Conservation (phyloP, 495 filamentous ascomycete genomes). For the Neohortaea acidophila region DNA sequence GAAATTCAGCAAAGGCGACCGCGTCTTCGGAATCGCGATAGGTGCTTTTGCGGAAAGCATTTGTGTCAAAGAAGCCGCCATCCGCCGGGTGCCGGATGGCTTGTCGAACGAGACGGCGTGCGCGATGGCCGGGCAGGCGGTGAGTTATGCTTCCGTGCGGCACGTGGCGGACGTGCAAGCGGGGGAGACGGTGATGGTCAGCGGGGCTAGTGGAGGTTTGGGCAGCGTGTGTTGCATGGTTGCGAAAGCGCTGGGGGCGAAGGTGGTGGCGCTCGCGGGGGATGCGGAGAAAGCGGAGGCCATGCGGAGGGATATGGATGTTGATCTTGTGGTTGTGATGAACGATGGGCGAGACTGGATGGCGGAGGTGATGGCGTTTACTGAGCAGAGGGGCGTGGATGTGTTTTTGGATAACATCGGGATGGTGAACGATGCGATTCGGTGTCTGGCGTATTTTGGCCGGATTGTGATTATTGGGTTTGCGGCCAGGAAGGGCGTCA, state of each 20-base stretch:
- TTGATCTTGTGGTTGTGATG: slow-evolving; percentile 24
- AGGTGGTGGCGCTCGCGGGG: slow-evolving; percentile 20
- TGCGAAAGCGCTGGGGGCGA: slow-evolving; percentile 22
- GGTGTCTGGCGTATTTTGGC: slow-evolving; percentile 22
- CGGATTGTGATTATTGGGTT: slow-evolving; percentile 25
- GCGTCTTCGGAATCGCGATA: slow-evolving; percentile 26
- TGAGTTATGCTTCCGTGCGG: slow-evolving; percentile 25
- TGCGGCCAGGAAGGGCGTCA: slow-evolving; percentile 24
- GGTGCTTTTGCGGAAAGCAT: slow-evolving; percentile 28
- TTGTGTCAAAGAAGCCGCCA: slow-evolving; percentile 18
- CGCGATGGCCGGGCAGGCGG: slow-evolving; percentile 24
- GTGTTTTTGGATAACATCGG: slow-evolving; percentile 28
- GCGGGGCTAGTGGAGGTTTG: slow-evolving; percentile 27
- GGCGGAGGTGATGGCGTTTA: slow-evolving; percentile 21
- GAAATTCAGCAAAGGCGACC: slow-evolving; percentile 14
- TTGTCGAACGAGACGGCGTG: slow-evolving; percentile 18
- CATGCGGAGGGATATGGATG: slow-evolving; percentile 21
- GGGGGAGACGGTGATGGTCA: slow-evolving; percentile 27
- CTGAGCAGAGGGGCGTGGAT: slow-evolving; percentile 23
- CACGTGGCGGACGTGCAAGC: slow-evolving; percentile 17
- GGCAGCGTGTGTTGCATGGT: slow-evolving; percentile 24
- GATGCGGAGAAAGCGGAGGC: slow-evolving; percentile 18
- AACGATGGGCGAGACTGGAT: slow-evolving; percentile 12
- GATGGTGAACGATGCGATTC: slow-evolving; percentile 18
- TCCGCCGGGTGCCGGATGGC: slow-evolving; percentile 20